Evolutionary conservation across 2,329 filamentous ascomycete genomes (phyloP).

Genomic region (Colletotrichum truncatum): DNA sequence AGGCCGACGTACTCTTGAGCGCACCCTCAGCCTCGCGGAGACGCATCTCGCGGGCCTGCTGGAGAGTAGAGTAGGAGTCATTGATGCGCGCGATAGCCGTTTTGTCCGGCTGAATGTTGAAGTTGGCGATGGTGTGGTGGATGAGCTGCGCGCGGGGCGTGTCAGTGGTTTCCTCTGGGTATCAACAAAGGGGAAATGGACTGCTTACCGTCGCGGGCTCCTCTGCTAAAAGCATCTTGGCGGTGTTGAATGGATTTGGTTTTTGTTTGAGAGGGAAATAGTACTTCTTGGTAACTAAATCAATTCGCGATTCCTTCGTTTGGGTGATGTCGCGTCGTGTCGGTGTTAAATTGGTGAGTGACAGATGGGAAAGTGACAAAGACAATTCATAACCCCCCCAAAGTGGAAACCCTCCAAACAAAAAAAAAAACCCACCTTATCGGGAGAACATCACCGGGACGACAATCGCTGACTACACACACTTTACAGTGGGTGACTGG

Average conservation of each 20-base stretch:
- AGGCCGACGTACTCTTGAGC: constrained; percentile 63
- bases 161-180: not conserved
- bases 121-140: constrained; percentile 90
- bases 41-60: constrained; percentile 82
- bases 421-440: not conserved
- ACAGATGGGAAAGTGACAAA: not conserved
- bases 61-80: constrained; percentile 84
- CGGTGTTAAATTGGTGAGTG: constrained; percentile 6
- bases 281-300: not conserved
- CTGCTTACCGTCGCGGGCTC: constrained; percentile 81
- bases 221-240: constrained; percentile 92
- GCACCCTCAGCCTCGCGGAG: constrained; percentile 74
- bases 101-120: constrained; percentile 93
- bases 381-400: not conserved
- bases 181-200: not conserved
- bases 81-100: constrained; percentile 83
- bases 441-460: constrained; percentile 39
- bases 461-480: constrained; percentile 38
- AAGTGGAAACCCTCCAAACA: constrained; percentile 25
- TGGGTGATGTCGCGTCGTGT: constrained; percentile 10
- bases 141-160: constrained; percentile 72
- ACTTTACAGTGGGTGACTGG: not conserved
- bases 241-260: not conserved
- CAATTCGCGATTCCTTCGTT: not conserved
- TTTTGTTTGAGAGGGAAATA: not conserved